Evolutionary conservation across 2,329 filamentous ascomycete species (phyloP).

Genomic region (Harringtonia lauricola): DNA sequence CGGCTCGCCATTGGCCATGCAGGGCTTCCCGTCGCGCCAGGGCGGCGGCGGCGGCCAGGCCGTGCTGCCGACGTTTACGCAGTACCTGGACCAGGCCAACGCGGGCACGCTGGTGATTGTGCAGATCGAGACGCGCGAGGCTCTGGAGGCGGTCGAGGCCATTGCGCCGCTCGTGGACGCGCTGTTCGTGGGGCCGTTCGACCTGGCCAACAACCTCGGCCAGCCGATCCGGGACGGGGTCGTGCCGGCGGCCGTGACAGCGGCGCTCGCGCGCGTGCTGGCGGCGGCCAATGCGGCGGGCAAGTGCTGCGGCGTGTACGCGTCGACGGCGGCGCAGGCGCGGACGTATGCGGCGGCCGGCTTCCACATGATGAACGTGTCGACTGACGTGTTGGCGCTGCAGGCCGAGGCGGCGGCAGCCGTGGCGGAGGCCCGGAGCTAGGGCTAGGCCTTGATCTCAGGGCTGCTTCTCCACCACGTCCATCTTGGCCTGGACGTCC

Average conservation of each 20-base stretch:
- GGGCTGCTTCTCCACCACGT: conserved; percentile 39
- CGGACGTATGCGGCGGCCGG: conserved; percentile 42
- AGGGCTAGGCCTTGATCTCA: neutral
- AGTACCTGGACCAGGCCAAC: conserved; percentile 47
- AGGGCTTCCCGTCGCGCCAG: conserved; percentile 26
- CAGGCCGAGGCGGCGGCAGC: conserved; percentile 32
- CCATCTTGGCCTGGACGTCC: conserved; percentile 59
- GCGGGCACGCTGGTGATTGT: conserved; percentile 50
- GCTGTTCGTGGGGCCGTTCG: conserved; percentile 55
- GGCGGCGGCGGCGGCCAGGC: neutral
- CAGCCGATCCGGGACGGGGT: conserved; percentile 49
- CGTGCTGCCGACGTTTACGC: conserved; percentile 34
- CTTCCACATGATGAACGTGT: conserved; percentile 51
- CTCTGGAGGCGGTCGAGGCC: conserved; percentile 46
- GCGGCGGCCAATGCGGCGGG: conserved; percentile 47
- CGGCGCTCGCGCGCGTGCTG: conserved; percentile 47
- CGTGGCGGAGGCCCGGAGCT: conserved; percentile 30
- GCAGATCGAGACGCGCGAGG: conserved; percentile 57
- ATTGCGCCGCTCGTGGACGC: conserved; percentile 55
- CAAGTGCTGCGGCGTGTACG: conserved; percentile 56
- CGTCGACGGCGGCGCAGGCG: conserved; percentile 43
- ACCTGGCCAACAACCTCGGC: conserved; percentile 53
- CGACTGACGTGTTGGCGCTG: conserved; percentile 43
- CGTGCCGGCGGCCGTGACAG: conserved; percentile 45
- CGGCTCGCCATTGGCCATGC: conserved; percentile 43